Evolutionary conservation across 495 filamentous ascomycete species (phyloP).

Genomic region (Aspergillus affinis): DNA sequence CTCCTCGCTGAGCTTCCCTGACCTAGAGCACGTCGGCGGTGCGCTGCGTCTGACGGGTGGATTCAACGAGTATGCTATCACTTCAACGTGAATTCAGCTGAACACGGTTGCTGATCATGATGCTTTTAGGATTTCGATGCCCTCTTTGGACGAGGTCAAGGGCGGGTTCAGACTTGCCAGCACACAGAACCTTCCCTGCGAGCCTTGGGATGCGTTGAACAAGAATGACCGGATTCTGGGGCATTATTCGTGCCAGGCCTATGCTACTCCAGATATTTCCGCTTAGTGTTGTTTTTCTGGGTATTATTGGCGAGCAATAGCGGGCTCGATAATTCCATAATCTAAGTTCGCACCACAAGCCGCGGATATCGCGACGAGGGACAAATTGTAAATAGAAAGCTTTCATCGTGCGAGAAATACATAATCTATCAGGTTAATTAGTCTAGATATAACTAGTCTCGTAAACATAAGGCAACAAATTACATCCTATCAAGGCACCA

Average conservation of each 20-base stretch:
- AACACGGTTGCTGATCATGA: not conserved
- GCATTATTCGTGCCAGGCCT: not conserved
- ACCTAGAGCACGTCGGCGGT: not conserved
- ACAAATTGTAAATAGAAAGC: too few relatives aligned
- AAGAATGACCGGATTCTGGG: not conserved
- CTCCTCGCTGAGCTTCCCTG: not conserved
- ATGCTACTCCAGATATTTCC: not conserved
- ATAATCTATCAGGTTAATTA: too few relatives aligned
- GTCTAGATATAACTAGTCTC: too few relatives aligned
- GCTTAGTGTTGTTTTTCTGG: not conserved
- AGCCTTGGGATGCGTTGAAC: not conserved
- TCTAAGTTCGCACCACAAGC: too few relatives aligned
- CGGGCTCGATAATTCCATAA: too few relatives aligned
- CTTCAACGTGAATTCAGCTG: too few relatives aligned
- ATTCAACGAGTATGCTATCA: not conserved
- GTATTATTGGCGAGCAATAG: not conserved
- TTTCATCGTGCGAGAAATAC: too few relatives aligned
- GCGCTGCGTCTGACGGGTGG: not conserved
- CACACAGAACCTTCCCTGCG: not conserved
- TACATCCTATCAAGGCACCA: not conserved
- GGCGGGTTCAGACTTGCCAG: not conserved
- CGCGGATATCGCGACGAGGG: too few relatives aligned
- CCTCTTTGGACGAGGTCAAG: not conserved
- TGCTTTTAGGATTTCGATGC: not conserved
- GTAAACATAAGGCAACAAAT: too few relatives aligned